Percentiles rank a stretch among this genome's conserved stretches.
phyloP scores from a whole-genome alignment of 2,329 filamentous ascomycete species.

The Alternaria sp. region DNA sequence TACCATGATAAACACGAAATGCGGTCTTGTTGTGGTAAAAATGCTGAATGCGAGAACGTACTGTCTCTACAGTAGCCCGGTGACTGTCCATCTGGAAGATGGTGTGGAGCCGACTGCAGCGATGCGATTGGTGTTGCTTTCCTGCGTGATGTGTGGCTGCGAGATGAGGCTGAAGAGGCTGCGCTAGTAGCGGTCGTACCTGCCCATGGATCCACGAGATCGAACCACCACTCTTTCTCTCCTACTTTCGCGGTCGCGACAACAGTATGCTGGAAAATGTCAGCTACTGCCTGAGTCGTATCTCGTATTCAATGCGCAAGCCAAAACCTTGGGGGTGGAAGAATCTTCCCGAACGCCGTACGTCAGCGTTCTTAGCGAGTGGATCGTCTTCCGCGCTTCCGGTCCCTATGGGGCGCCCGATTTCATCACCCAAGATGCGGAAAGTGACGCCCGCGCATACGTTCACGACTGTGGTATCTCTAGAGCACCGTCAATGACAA shows the following conservation, averaged over 20 bases:
- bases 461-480: not conserved
- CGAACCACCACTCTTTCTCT: not conserved
- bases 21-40: slow-evolving; percentile 36
- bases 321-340: not conserved
- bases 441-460: not conserved
- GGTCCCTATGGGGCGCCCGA: slow-evolving; percentile 14
- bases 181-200: slow-evolving; percentile 5
- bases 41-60: slow-evolving; percentile 28
- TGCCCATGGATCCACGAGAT: not conserved
- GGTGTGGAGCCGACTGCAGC: not conserved
- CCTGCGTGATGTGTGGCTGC: slow-evolving; percentile 6
- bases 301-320: not conserved
- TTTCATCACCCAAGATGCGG: not conserved
- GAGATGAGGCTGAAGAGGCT: slow-evolving; percentile 4
- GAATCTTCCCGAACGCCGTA: slow-evolving; percentile 6
- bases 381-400: slow-evolving; percentile 30
- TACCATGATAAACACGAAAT: slow-evolving; percentile 69
- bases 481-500: not conserved
- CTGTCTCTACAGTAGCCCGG: slow-evolving; percentile 24
- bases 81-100: slow-evolving; percentile 29
- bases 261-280: not conserved
- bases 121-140: not conserved
- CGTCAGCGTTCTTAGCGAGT: slow-evolving; percentile 29
- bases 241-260: not conserved
- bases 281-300: not conserved